Evolutionary conservation across 176 grass and related monocot genomes (phyloP).

Genomic region (Musa schizocarpa): DNA sequence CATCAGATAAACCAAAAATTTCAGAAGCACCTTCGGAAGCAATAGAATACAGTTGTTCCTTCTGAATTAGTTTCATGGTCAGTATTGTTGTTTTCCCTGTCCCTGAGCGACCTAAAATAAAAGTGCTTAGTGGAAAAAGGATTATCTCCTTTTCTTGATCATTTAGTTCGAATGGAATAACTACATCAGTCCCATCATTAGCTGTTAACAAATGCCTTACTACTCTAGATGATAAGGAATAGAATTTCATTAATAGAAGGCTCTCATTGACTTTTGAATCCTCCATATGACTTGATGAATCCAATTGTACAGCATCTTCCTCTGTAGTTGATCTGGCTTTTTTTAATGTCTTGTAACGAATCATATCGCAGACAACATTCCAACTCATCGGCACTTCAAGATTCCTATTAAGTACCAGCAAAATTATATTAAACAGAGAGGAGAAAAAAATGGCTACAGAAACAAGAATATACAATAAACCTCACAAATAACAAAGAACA

Average conservation of each 20-base stretch:
- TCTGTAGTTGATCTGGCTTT: constrained; percentile 24
- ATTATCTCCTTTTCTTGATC: constrained; percentile 75
- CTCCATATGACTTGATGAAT: constrained; percentile 25
- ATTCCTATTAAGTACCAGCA: constrained; percentile 29
- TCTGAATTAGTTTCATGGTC: constrained; percentile 68
- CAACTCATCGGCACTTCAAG: constrained; percentile 60
- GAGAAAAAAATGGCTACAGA: too few relatives aligned
- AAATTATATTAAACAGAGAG: constrained; percentile 1
- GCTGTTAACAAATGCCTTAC: constrained; percentile 68
- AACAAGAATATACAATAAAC: background rate
- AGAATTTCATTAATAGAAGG: constrained; percentile 86
- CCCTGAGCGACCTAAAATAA: constrained; percentile 87
- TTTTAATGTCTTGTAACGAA: constrained; percentile 36
- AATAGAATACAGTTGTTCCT: constrained; percentile 56
- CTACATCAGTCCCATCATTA: constrained; percentile 61
- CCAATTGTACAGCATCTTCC: constrained; percentile 18
- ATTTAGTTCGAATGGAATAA: constrained; percentile 73
- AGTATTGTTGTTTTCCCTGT: constrained; percentile 90
- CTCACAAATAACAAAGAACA: background rate
- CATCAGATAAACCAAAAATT: constrained; percentile 9
- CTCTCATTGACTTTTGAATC: constrained; percentile 86
- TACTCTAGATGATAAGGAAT: constrained; percentile 62
- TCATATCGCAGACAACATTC: constrained; percentile 36
- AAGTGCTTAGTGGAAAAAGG: constrained; percentile 51
- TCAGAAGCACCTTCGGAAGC: constrained; percentile 27